phyloP scores from a whole-genome alignment of 352 stramenopile genomes.

The Globisporangium spiculum region DNA sequence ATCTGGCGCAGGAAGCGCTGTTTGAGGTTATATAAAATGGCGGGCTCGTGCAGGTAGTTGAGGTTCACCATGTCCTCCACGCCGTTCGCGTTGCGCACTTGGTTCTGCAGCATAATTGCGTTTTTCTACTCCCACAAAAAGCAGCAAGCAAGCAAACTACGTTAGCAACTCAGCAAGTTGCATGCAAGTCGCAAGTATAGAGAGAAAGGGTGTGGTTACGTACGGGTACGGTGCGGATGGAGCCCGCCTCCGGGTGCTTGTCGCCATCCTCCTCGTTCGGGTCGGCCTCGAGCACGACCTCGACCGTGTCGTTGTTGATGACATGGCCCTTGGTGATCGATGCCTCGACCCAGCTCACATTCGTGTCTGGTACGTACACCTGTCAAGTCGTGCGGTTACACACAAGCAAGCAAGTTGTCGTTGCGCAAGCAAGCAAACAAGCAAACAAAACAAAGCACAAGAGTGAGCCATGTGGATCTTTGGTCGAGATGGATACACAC shows the following conservation, averaged over 20 bases:
- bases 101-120: conserved; percentile 75
- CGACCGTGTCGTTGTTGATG: conserved; percentile 76
- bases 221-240: conserved; percentile 52
- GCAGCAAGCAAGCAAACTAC: conserved; percentile 7
- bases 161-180: not conserved
- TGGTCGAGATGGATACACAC: conserved; percentile 1
- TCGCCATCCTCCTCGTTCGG: conserved; percentile 56
- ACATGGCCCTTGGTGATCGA: conserved; percentile 80
- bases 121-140: conserved; percentile 55
- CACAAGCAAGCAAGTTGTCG: conserved; percentile 1
- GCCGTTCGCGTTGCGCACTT: conserved; percentile 43
- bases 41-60: conserved; percentile 90
- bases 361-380: conserved; percentile 80
- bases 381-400: conserved; percentile 31
- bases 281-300: conserved; percentile 75
- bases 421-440: not conserved
- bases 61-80: conserved; percentile 86
- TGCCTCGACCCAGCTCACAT: conserved; percentile 81
- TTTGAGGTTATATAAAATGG: conserved; percentile 91
- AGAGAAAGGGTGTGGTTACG: conserved; percentile 8
- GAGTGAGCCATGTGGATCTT: conserved; percentile 5
- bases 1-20: conserved; percentile 83
- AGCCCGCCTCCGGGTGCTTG: conserved; percentile 57
- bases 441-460: not conserved
- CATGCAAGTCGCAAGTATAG: not conserved